These are phyloP conservation scores for Dispira simplex DNA, from an alignment of 192 early-diverging fungal genomes.

Conservation along the genomic window DNA sequence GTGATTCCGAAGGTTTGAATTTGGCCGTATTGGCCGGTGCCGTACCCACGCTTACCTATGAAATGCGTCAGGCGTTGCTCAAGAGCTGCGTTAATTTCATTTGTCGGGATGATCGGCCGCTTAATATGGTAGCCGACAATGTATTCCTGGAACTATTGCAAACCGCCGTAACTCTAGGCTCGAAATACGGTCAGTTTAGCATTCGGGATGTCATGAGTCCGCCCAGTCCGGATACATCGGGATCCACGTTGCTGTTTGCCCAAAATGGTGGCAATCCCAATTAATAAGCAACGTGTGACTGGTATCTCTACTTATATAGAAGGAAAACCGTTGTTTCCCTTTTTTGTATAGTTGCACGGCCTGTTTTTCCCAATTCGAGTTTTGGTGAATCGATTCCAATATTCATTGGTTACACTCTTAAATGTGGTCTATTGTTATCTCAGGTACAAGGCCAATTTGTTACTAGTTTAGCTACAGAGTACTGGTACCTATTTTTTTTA, in stretches of 20 bases:
- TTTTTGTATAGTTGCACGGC: too few species aligned
- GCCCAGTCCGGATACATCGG: background rate
- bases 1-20: background rate
- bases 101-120: constrained; percentile 4
- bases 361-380: too few species aligned
- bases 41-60: constrained; percentile 1
- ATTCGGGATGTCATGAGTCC: constrained; percentile 6
- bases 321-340: too few species aligned
- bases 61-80: constrained; percentile 9
- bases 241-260: constrained; percentile 1
- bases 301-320: too few species aligned
- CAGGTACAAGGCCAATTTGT: too few species aligned
- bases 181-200: constrained; percentile 7
- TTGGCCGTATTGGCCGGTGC: constrained; percentile 2
- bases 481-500: too few species aligned
- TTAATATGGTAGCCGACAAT: constrained; percentile 8
- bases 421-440: too few species aligned
- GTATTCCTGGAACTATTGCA: constrained; percentile 5
- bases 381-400: too few species aligned
- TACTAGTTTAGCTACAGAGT: too few species aligned
- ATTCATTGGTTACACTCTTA: too few species aligned
- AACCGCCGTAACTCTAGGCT: constrained; percentile 5
- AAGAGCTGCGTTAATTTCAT: constrained; percentile 9
- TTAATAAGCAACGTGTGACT: too few species aligned
- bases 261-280: background rate